Evolutionary conservation across 148 eudicot species (phyloP).

Genomic region (Nyssa sinensis): DNA sequence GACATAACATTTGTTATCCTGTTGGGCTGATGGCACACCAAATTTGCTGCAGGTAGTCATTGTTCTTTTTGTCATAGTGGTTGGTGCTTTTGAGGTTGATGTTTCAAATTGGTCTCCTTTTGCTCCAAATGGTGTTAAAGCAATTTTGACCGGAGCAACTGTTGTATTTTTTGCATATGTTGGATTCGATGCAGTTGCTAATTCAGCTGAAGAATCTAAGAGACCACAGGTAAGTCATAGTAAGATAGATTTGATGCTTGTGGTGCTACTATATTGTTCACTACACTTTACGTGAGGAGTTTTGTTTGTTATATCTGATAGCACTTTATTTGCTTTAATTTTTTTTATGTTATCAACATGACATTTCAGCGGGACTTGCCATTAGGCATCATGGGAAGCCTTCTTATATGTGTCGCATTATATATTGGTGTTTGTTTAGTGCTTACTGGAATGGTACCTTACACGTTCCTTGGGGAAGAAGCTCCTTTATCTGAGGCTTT

Average conservation of each 20-base stretch:
- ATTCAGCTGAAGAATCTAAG: conserved; percentile 97
- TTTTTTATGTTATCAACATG: not conserved
- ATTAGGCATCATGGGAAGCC: conserved; percentile 91
- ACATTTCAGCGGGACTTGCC: conserved; percentile 82
- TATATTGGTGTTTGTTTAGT: conserved; percentile 94
- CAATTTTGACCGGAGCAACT: conserved; percentile 92
- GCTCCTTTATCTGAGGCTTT: conserved; percentile 93
- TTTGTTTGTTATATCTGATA: not conserved
- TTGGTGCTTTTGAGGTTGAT: conserved; percentile 86
- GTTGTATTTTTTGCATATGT: conserved; percentile 96
- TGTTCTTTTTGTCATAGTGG: conserved; percentile 68
- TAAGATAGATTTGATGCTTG: conserved; percentile 19
- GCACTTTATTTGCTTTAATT: not conserved
- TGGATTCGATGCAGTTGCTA: conserved; percentile 99
- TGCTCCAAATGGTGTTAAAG: conserved; percentile 71
- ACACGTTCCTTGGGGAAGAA: conserved; percentile 71
- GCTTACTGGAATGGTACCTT: conserved; percentile 96
- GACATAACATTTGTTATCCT: not conserved
- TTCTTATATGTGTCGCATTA: conserved; percentile 64
- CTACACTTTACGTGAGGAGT: not conserved
- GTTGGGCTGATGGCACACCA: conserved; percentile 9
- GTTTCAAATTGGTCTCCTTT: conserved; percentile 94
- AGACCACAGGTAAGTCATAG: conserved; percentile 67
- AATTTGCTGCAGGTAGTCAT: conserved; percentile 65
- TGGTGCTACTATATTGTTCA: conserved; percentile 2